Percentiles rank a stretch among this genome's conserved stretches.
phyloP scores from a whole-genome alignment of 2,329 filamentous ascomycete genomes.

The Nothophoma quercina region DNA sequence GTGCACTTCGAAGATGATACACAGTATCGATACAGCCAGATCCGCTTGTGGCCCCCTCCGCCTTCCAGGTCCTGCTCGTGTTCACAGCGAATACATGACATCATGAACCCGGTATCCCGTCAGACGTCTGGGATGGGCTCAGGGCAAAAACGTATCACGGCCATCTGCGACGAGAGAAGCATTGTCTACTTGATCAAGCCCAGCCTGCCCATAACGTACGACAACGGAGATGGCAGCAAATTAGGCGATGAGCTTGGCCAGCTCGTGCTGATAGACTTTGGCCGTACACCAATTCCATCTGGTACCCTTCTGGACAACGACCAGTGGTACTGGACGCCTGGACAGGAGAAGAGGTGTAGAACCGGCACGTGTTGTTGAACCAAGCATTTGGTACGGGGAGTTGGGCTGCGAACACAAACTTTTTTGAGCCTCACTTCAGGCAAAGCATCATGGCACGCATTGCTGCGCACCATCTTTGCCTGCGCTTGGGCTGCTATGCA shows the following conservation, averaged over 20 bases:
- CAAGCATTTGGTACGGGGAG: too few relatives aligned
- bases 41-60: slow-evolving; percentile 47
- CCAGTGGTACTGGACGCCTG: slow-evolving; percentile 24
- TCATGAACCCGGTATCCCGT: slow-evolving; percentile 38
- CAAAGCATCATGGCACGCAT: neutral
- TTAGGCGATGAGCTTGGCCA: slow-evolving; percentile 33
- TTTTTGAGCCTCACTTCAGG: slow-evolving; percentile 1
- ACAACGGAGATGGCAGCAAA: slow-evolving; percentile 22
- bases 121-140: slow-evolving; percentile 3
- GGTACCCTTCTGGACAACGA: too few relatives aligned
- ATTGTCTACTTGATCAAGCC: slow-evolving; percentile 46
- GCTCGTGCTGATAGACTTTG: slow-evolving; percentile 46
- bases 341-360: slow-evolving; percentile 12
- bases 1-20: slow-evolving; percentile 21
- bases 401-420: neutral
- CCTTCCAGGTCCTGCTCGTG: slow-evolving; percentile 37
- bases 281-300: slow-evolving; percentile 12
- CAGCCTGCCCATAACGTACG: slow-evolving; percentile 11
- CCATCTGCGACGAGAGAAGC: slow-evolving; percentile 41
- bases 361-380: slow-evolving; percentile 15
- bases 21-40: slow-evolving; percentile 37
- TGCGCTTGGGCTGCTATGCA: slow-evolving; percentile 15
- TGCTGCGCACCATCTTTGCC: slow-evolving; percentile 1
- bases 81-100: slow-evolving; percentile 38
- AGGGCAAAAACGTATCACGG: slow-evolving; percentile 31